Percentiles rank a stretch among this genome's conserved stretches.
These are phyloP conservation scores for Adansonia grandidieri DNA, from an alignment of 441 rosid genomes.

Conservation along the genomic window DNA sequence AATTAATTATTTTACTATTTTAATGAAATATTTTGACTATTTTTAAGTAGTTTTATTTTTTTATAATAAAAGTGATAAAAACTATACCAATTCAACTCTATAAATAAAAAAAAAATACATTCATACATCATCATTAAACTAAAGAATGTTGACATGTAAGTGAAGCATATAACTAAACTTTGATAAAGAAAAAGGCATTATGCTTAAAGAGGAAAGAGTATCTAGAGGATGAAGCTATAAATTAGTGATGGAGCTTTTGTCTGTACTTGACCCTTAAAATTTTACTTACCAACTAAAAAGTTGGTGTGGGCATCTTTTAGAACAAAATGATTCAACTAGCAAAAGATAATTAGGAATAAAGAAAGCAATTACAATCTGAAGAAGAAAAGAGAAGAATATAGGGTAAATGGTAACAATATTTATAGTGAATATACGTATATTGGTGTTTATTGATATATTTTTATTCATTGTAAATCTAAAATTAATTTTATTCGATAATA, in stretches of 20 bases:
- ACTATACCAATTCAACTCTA: background rate
- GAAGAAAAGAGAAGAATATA: no score
- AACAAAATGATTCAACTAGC: background rate
- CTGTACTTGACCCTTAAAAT: constrained; percentile 16
- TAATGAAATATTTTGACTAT: background rate
- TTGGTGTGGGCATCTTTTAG: constrained; percentile 19
- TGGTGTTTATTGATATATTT: no score
- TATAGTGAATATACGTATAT: no score
- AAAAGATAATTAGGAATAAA: background rate
- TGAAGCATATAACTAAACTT: background rate
- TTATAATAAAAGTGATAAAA: background rate
- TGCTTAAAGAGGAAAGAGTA: no score
- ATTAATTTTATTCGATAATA: no score
- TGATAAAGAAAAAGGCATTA: no score
- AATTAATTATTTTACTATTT: no score
- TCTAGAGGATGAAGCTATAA: background rate
- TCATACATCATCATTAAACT: no score
- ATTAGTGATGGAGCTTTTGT: constrained; percentile 17
- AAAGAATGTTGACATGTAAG: background rate
- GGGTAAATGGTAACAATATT: no score
- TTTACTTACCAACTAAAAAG: constrained; percentile 29
- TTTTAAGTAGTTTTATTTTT: background rate
- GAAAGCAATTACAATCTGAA: background rate
- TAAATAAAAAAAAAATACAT: background rate
- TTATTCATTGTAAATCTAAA: no score